Conservation (phyloP, 257 asterid genomes). For the Echites panduratus region DNA sequence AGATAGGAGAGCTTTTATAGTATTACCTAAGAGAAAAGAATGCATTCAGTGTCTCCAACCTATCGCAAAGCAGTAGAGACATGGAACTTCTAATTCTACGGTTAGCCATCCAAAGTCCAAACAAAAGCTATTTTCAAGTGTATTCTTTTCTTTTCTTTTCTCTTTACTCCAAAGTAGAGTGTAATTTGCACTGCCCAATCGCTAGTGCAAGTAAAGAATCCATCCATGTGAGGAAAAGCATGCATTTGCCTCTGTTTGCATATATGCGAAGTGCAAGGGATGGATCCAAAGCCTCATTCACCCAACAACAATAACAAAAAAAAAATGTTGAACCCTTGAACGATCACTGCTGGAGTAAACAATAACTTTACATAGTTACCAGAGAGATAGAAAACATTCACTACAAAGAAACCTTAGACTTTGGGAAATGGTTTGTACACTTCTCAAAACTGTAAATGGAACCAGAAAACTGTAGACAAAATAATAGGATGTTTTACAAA, state of each 20-base stretch:
- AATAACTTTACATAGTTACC: background rate
- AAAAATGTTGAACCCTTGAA: no score
- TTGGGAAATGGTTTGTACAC: background rate
- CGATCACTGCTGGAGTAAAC: background rate
- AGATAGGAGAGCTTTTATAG: no score
- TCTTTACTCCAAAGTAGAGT: background rate
- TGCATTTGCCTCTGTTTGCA: background rate
- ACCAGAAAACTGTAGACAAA: background rate
- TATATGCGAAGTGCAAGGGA: background rate
- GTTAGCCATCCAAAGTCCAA: background rate
- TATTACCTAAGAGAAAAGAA: no score
- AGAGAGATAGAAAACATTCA: background rate
- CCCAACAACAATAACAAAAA: no score
- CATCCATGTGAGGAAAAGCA: background rate
- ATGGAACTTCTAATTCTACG: no score
- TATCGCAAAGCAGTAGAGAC: no score
- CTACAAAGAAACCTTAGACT: background rate
- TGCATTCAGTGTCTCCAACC: no score
- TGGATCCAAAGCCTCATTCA: background rate
- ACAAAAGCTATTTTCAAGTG: no score
- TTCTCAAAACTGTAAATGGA: background rate
- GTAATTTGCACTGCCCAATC: background rate
- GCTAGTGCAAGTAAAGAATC: constrained; percentile 18
- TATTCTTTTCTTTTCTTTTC: background rate
- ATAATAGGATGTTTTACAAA: background rate